Percentiles rank a stretch among this genome's conserved stretches.
Conservation (phyloP, 768 basidiomycete species). For the Butyriboletus loyo region DNA sequence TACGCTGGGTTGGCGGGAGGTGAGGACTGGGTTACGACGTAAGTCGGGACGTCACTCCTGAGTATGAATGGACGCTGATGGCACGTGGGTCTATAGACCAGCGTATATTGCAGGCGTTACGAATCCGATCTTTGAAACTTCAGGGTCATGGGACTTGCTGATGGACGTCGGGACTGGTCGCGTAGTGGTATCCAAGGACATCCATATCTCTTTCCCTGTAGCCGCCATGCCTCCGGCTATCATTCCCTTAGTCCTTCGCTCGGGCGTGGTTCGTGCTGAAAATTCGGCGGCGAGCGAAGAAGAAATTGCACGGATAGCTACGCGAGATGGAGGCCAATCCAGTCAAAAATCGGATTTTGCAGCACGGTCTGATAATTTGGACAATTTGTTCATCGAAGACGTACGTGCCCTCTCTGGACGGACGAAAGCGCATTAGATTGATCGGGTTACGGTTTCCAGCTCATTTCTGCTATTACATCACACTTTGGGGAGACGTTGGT, state of each 20-base stretch:
- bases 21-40: conserved; percentile 90
- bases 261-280: conserved; percentile 66
- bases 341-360: conserved; percentile 50
- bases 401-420: conserved; percentile 43
- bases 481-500: conserved; percentile 91
- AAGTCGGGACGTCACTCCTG: conserved; percentile 32
- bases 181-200: conserved; percentile 86
- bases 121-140: conserved; percentile 92
- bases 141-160: conserved; percentile 87
- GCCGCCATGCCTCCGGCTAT: conserved; percentile 38
- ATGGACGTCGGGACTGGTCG: conserved; percentile 87
- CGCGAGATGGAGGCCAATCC: conserved; percentile 51
- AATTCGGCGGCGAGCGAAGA: conserved; percentile 62
- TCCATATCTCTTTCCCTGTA: conserved; percentile 56
- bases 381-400: conserved; percentile 91
- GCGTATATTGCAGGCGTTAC: conserved; percentile 97
- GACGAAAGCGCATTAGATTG: neutral
- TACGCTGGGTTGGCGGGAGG: conserved; percentile 88
- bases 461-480: conserved; percentile 80
- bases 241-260: conserved; percentile 48
- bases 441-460: conserved; percentile 34
- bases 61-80: conserved; percentile 1
- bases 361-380: conserved; percentile 59
- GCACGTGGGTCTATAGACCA: conserved; percentile 45
- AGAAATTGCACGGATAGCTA: conserved; percentile 56